Percentiles rank a stretch among this genome's conserved stretches.
Evolutionary conservation across 1,284 basidiomycete genomes (phyloP).

Genomic region (Microbotryomycetes sp.): DNA sequence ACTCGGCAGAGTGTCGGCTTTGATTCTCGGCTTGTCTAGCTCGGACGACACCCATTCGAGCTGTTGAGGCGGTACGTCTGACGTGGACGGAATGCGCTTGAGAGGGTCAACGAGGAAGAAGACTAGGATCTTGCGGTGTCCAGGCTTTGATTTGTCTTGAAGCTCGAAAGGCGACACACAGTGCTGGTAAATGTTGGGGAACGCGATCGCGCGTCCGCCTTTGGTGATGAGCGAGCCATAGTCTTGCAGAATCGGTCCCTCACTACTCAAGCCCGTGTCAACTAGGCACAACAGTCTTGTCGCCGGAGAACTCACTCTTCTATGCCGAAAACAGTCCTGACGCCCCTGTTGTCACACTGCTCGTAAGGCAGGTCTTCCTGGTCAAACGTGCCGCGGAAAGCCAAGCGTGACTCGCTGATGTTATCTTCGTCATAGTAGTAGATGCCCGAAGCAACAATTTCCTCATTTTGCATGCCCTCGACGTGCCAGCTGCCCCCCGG

Average conservation of each 20-base stretch:
- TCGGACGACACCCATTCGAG: conserved; percentile 39
- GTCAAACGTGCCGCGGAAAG: conserved; percentile 15
- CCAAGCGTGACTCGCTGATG: conserved; percentile 15
- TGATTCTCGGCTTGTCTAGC: neutral
- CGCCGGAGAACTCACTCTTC: neutral
- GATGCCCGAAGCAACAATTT: conserved; percentile 48
- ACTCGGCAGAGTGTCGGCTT: conserved; percentile 25
- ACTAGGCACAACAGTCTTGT: neutral
- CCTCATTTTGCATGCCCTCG: conserved; percentile 52
- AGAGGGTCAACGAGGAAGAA: conserved; percentile 51
- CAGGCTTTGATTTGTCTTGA: conserved; percentile 45
- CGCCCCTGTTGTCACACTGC: conserved; percentile 1
- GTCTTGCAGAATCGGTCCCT: conserved; percentile 33
- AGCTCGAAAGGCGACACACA: conserved; percentile 46
- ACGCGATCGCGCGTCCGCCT: conserved; percentile 45
- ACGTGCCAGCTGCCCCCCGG: conserved; percentile 50
- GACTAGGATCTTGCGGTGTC: conserved; percentile 49
- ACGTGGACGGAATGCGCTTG: conserved; percentile 43
- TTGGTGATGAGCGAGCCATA: conserved; percentile 42
- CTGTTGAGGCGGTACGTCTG: conserved; percentile 46
- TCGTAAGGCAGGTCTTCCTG: conserved; percentile 1
- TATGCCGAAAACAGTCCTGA: conserved; percentile 2
- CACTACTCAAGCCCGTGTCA: neutral
- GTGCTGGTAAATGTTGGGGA: conserved; percentile 54
- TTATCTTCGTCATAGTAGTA: conserved; percentile 41